phyloP scores from a whole-genome alignment of 2,329 filamentous ascomycete genomes.

The Diaporthe eres region DNA sequence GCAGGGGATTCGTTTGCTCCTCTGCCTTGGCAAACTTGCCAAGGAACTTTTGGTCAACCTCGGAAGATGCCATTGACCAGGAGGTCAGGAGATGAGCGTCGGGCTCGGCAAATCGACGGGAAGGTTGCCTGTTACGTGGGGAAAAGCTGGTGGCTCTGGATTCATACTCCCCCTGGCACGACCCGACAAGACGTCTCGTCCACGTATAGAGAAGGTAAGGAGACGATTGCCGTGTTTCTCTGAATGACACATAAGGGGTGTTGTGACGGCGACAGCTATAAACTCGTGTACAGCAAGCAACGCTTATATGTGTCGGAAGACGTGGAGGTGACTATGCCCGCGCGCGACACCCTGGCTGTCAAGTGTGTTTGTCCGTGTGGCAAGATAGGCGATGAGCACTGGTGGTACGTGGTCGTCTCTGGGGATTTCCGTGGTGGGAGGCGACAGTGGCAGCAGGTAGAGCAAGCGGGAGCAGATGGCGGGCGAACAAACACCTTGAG shows the following conservation, averaged over 20 bases:
- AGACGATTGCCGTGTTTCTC: constrained; percentile 15
- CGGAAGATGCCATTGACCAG: constrained; percentile 87
- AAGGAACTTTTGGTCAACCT: constrained; percentile 98
- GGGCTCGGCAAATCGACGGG: constrained; percentile 14
- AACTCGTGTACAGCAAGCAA: not conserved
- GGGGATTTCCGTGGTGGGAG: not conserved
- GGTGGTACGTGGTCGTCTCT: constrained; percentile 22
- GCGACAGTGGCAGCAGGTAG: not conserved
- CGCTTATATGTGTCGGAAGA: constrained; percentile 1
- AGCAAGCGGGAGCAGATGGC: not conserved
- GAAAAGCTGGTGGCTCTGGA: constrained; percentile 1
- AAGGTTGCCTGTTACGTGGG: not conserved
- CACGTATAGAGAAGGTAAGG: constrained; percentile 29
- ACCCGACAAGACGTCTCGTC: constrained; percentile 31
- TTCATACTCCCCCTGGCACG: constrained; percentile 23
- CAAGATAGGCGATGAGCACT: constrained; percentile 11
- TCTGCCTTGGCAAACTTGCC: constrained; percentile 88
- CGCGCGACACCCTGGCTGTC: not conserved
- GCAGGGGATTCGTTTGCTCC: constrained; percentile 80
- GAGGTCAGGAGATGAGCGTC: constrained; percentile 26
- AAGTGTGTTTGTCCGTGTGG: not conserved
- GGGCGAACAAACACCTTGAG: not conserved
- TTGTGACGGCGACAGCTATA: constrained; percentile 30
- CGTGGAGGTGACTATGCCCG: not conserved
- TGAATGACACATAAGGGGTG: constrained; percentile 40